phyloP scores from a whole-genome alignment of 306 rosid genomes.

The Cicer cuneatum region DNA sequence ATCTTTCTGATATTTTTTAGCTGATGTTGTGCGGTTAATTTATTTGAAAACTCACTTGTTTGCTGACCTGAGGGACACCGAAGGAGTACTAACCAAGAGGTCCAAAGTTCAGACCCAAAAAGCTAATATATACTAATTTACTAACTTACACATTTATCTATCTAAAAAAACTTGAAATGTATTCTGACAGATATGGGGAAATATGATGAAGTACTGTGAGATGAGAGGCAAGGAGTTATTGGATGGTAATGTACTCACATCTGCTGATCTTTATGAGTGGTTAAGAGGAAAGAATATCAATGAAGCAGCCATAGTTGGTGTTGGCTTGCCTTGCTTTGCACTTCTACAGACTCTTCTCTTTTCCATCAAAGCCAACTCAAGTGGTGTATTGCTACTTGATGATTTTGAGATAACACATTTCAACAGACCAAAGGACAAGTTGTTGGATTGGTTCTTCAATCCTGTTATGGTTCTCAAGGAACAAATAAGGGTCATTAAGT shows the following conservation, averaged over 20 bases:
- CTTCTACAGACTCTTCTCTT: conserved; percentile 62
- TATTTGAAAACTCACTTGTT: background rate
- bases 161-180: background rate
- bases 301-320: conserved; percentile 57
- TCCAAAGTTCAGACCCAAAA: no score
- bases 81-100: no score
- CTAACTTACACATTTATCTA: no score
- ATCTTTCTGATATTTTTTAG: conserved; percentile 9
- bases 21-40: background rate
- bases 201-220: conserved; percentile 69
- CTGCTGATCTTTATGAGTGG: conserved; percentile 68
- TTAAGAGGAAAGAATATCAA: conserved; percentile 57
- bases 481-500: conserved; percentile 66
- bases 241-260: conserved; percentile 63
- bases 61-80: no score
- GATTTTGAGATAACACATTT: conserved; percentile 65
- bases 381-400: conserved; percentile 66
- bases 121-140: no score
- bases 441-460: conserved; percentile 88
- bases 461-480: conserved; percentile 86
- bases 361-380: conserved; percentile 76
- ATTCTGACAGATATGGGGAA: conserved; percentile 74
- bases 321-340: conserved; percentile 84
- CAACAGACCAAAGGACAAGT: conserved; percentile 78
- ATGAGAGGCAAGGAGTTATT: conserved; percentile 71